phyloP scores from a whole-genome alignment of 768 basidiomycete genomes.

The Tulasnella sp. region DNA sequence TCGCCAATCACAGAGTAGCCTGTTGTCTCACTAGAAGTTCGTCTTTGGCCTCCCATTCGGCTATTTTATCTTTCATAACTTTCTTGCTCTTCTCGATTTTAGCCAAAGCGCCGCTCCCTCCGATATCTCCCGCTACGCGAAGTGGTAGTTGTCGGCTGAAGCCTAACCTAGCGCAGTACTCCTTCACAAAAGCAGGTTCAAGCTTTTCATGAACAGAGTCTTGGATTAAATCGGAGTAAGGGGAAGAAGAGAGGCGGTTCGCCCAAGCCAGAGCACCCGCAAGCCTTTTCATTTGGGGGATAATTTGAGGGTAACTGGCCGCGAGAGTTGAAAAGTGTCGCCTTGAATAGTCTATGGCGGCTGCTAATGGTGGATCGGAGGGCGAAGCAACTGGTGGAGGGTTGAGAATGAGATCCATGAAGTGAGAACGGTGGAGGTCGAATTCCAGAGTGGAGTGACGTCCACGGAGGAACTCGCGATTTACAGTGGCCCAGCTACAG shows the following conservation, averaged over 20 bases:
- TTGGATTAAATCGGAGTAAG: constrained; percentile 66
- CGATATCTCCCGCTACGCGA: constrained; percentile 84
- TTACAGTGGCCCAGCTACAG: constrained; percentile 68
- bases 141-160: constrained; percentile 87
- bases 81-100: constrained; percentile 90
- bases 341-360: constrained; percentile 52
- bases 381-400: constrained; percentile 51
- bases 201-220: constrained; percentile 69
- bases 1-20: constrained; percentile 19
- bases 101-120: constrained; percentile 82
- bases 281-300: constrained; percentile 52
- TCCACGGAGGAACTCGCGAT: constrained; percentile 55
- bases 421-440: constrained; percentile 83
- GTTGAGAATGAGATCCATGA: constrained; percentile 63
- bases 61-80: constrained; percentile 88
- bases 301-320: constrained; percentile 50
- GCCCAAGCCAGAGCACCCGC: constrained; percentile 57
- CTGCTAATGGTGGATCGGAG: constrained; percentile 36
- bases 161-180: constrained; percentile 79
- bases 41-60: constrained; percentile 82
- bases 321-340: constrained; percentile 57
- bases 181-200: constrained; percentile 75
- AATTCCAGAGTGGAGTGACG: constrained; percentile 82
- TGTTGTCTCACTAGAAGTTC: constrained; percentile 68
- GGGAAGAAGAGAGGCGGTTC: constrained; percentile 54